phyloP scores from a whole-genome alignment of 305 asterid species.

The Rubia balearica region DNA sequence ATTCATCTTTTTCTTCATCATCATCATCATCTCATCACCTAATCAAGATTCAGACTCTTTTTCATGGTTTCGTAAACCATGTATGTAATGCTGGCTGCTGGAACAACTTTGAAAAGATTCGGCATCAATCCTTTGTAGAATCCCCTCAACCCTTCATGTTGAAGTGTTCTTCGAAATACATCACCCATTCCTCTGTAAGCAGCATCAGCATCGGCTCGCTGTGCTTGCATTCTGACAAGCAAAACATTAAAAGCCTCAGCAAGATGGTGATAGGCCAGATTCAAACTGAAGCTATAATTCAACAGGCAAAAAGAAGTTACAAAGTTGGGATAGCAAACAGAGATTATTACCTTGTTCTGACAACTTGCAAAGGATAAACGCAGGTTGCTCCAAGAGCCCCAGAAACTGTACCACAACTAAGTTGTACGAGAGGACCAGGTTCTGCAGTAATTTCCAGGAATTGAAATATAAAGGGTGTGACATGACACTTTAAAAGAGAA shows the following conservation, averaged over 20 bases:
- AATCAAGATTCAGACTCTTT: constrained; percentile 63
- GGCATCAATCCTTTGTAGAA: constrained; percentile 96
- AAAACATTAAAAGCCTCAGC: neutral
- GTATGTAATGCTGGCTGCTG: constrained; percentile 96
- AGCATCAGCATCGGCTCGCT: constrained; percentile 28
- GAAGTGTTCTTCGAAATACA: constrained; percentile 56
- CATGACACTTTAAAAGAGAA: constrained; percentile 11
- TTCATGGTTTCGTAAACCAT: constrained; percentile 84
- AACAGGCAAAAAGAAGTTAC: constrained; percentile 1
- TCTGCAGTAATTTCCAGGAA: constrained; percentile 42
- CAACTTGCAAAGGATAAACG: constrained; percentile 91
- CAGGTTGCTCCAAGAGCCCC: constrained; percentile 95
- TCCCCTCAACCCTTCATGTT: constrained; percentile 65
- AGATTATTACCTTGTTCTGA: constrained; percentile 72
- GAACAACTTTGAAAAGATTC: constrained; percentile 87
- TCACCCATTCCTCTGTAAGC: constrained; percentile 63
- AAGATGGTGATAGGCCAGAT: constrained; percentile 13
- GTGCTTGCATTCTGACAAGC: constrained; percentile 86
- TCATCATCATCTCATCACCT: constrained; percentile 26
- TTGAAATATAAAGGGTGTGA: constrained; percentile 9
- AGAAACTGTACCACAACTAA: constrained; percentile 82
- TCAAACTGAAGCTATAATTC: constrained; percentile 8
- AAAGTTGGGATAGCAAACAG: constrained; percentile 3
- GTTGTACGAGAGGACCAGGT: constrained; percentile 86
- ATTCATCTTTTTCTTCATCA: constrained; percentile 30